phyloP scores from a whole-genome alignment of 192 early-diverging fungal species.

The Thamnidium elegans region DNA sequence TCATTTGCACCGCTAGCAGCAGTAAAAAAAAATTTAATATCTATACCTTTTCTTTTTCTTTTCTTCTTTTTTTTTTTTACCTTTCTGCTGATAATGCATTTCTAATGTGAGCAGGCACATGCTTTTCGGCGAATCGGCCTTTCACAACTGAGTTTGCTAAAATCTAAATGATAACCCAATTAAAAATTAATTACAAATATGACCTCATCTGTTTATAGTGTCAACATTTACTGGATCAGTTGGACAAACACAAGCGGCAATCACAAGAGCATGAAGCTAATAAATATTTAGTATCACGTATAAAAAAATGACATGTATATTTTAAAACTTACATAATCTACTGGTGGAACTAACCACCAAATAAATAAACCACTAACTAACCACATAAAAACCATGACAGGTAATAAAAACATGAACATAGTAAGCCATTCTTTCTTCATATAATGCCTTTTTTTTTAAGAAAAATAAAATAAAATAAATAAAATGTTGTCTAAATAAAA shows the following conservation, averaged over 20 bases:
- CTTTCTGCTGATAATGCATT: constrained; percentile 75
- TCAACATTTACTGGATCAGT: constrained; percentile 81
- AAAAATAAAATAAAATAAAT: constrained; percentile 1
- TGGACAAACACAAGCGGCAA: constrained; percentile 83
- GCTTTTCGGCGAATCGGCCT: constrained; percentile 88
- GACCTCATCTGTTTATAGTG: neutral
- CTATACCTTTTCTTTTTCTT: neutral
- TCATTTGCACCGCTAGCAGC: constrained; percentile 76
- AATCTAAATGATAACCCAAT: constrained; percentile 31
- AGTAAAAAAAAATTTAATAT: neutral
- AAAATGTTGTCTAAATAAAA: neutral
- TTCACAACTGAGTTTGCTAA: constrained; percentile 92
- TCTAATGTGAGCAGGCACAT: constrained; percentile 74
- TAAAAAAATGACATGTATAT: constrained; percentile 6
- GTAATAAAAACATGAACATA: constrained; percentile 69
- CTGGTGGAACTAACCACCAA: constrained; percentile 52
- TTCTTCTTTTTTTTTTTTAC: constrained; percentile 20
- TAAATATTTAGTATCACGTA: neutral
- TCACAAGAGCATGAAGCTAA: constrained; percentile 67
- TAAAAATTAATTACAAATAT: neutral
- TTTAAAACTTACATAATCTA: constrained; percentile 48
- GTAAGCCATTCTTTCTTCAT: constrained; percentile 58
- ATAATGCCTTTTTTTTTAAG: constrained; percentile 35
- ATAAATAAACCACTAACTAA: constrained; percentile 62
- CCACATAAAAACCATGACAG: constrained; percentile 84